Conservation (phyloP, 108 stramenopile genomes). For the Licmophora abbreviata region DNA sequence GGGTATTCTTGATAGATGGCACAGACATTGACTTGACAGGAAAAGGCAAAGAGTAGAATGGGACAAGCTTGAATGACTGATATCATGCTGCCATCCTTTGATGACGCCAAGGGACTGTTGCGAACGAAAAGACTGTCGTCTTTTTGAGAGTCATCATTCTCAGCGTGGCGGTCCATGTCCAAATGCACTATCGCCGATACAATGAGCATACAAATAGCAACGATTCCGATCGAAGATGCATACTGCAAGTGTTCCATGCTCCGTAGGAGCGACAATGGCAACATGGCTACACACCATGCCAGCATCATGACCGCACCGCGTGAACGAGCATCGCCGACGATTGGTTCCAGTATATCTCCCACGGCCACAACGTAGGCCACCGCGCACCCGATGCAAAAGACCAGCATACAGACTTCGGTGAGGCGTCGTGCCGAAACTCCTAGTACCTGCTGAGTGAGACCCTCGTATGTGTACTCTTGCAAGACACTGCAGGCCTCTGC, state of each 20-base stretch:
- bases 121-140: slow-evolving; percentile 1
- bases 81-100: slow-evolving; percentile 18
- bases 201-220: slow-evolving; percentile 56
- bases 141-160: background rate
- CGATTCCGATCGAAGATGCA: slow-evolving; percentile 51
- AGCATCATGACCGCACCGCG: slow-evolving; percentile 22
- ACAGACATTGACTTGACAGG: slow-evolving; percentile 78
- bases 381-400: slow-evolving; percentile 62
- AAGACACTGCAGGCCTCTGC: slow-evolving; percentile 36
- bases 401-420: slow-evolving; percentile 48
- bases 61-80: slow-evolving; percentile 64
- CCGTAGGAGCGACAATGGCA: slow-evolving; percentile 55
- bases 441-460: slow-evolving; percentile 33
- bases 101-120: slow-evolving; percentile 17
- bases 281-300: slow-evolving; percentile 57
- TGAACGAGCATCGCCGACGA: slow-evolving; percentile 18
- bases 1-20: slow-evolving; percentile 61
- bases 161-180: slow-evolving; percentile 6
- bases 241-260: slow-evolving; percentile 53
- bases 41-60: slow-evolving; percentile 76
- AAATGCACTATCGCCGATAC: slow-evolving; percentile 61
- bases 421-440: slow-evolving; percentile 26
- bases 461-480: slow-evolving; percentile 50
- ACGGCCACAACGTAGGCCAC: slow-evolving; percentile 68
- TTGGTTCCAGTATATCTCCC: slow-evolving; percentile 65